A percentile compares a stretch with the other conserved stretches of the same genome.
These are phyloP conservation scores for Kurtzmaniella quercitrusa DNA, from an alignment of 1,139 yeast genomes.

Conservation along the genomic window DNA sequence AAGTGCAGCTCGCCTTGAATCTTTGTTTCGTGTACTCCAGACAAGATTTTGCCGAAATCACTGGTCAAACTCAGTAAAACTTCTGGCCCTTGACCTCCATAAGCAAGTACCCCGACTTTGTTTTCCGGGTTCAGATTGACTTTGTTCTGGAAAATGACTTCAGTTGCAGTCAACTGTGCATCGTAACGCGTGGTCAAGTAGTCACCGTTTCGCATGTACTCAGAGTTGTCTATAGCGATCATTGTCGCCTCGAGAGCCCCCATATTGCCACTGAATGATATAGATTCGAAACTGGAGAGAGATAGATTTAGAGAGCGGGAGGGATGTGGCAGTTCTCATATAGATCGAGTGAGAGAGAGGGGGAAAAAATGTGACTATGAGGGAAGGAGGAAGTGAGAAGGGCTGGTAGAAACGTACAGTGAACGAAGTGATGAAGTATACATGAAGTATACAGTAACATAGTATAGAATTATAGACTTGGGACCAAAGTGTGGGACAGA, in stretches of 20 bases:
- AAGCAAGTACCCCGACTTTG: constrained; percentile 85
- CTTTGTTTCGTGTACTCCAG: constrained; percentile 83
- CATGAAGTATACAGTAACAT: too few relatives aligned
- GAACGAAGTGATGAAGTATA: too few relatives aligned
- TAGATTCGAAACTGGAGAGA: background rate
- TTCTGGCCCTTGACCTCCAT: constrained; percentile 82
- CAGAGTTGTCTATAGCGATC: constrained; percentile 93
- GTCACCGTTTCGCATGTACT: constrained; percentile 94
- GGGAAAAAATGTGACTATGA: background rate
- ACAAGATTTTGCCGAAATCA: constrained; percentile 80
- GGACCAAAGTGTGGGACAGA: too few relatives aligned
- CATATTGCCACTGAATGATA: constrained; percentile 3
- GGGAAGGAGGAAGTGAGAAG: too few relatives aligned
- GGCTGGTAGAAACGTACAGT: too few relatives aligned
- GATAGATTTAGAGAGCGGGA: background rate
- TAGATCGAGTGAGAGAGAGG: background rate
- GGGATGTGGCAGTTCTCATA: background rate
- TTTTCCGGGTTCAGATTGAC: constrained; percentile 88
- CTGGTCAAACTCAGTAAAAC: constrained; percentile 85
- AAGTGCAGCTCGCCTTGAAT: constrained; percentile 69
- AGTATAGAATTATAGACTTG: too few relatives aligned
- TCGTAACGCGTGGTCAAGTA: constrained; percentile 85
- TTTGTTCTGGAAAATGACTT: constrained; percentile 80
- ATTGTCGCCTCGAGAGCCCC: constrained; percentile 88
- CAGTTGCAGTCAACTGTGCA: constrained; percentile 93